phyloP scores from a whole-genome alignment of 192 early-diverging fungal species.

The Rhizophagus clarus region DNA sequence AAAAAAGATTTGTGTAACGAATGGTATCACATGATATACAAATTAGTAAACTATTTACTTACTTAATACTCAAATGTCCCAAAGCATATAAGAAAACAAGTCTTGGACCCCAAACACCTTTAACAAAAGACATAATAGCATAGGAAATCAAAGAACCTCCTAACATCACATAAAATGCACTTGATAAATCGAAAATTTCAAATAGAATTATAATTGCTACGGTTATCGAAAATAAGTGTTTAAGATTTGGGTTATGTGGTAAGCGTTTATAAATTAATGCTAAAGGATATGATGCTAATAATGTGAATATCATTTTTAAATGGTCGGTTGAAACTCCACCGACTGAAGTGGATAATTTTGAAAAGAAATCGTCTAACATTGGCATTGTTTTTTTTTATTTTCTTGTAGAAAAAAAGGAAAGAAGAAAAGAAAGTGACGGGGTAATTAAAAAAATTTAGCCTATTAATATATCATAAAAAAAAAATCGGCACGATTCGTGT shows the following conservation, averaged over 20 bases:
- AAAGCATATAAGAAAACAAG: constrained; percentile 64
- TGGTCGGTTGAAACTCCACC: constrained; percentile 61
- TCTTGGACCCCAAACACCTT: constrained; percentile 52
- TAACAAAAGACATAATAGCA: constrained; percentile 49
- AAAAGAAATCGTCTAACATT: background rate
- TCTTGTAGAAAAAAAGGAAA: background rate
- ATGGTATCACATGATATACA: too few species aligned
- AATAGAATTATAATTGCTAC: constrained; percentile 57
- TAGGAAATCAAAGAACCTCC: constrained; percentile 53
- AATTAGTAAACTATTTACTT: too few species aligned
- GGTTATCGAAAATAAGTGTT: constrained; percentile 62
- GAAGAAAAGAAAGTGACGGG: background rate
- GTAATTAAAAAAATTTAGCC: background rate
- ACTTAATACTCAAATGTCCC: constrained; percentile 67
- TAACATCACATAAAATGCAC: constrained; percentile 60
- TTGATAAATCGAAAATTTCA: constrained; percentile 55
- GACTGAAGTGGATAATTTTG: background rate
- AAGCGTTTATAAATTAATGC: constrained; percentile 58
- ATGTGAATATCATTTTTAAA: constrained; percentile 53
- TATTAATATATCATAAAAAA: too few species aligned
- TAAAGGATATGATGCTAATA: constrained; percentile 60
- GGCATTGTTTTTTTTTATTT: background rate
- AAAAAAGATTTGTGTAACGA: constrained; percentile 13
- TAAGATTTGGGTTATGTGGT: constrained; percentile 45
- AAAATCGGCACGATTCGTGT: too few species aligned